These are phyloP conservation scores for Penicillium daleae DNA, from an alignment of 495 filamentous ascomycete species.

Conservation along the genomic window DNA sequence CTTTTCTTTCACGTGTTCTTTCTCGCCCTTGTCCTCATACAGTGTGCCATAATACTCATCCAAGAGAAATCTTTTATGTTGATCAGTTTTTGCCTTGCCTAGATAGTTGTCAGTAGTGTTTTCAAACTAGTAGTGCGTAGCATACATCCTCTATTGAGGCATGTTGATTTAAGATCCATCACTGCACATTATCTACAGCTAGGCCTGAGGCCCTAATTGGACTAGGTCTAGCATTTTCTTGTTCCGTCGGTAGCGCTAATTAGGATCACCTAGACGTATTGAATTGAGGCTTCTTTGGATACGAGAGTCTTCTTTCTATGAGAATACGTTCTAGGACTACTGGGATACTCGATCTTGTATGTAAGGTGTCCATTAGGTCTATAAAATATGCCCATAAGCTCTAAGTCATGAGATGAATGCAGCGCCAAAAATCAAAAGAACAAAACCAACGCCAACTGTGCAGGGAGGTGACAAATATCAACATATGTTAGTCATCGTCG, in stretches of 20 bases:
- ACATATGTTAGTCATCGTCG: not conserved
- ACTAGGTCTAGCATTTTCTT: too few relatives aligned
- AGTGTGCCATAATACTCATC: conserved; percentile 38
- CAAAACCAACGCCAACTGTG: conserved; percentile 4
- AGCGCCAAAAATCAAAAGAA: conserved; percentile 2
- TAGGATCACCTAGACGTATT: too few relatives aligned
- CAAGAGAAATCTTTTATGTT: conserved; percentile 28
- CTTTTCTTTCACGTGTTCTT: conserved; percentile 18
- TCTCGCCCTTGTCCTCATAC: conserved; percentile 27
- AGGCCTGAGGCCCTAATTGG: not conserved
- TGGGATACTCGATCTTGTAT: not conserved
- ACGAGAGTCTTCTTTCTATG: too few relatives aligned
- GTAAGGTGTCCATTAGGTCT: conserved; percentile 13
- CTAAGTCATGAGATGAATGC: conserved; percentile 8
- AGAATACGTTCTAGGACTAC: too few relatives aligned
- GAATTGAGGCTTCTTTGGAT: too few relatives aligned
- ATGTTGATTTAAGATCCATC: not conserved
- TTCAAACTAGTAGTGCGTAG: not conserved
- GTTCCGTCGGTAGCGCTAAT: too few relatives aligned
- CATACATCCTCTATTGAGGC: not conserved
- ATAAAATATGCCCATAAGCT: conserved; percentile 15
- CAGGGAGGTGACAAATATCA: not conserved
- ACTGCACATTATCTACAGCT: not conserved
- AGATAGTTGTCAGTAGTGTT: not conserved
- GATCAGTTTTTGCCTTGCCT: not conserved